Evolutionary conservation across 148 eudicot genomes (phyloP).

Genomic region (Silene latifolia): DNA sequence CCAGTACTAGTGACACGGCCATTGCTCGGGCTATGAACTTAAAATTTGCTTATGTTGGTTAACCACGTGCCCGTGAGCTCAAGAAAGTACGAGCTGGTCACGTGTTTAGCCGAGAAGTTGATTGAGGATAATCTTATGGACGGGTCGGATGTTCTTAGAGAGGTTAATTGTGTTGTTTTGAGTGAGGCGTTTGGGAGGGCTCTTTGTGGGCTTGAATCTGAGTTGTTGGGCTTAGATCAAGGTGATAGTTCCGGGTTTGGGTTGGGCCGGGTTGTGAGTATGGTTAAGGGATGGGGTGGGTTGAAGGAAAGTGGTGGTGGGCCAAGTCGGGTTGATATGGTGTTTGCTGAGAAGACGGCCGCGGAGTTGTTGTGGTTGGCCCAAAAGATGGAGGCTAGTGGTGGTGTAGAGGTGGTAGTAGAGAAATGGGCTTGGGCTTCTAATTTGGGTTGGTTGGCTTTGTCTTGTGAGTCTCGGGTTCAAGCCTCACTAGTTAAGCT

Average conservation of each 20-base stretch:
- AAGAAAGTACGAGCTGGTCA: constrained; percentile 62
- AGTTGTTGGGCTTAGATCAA: constrained; percentile 18
- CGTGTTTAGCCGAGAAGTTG: constrained; percentile 53
- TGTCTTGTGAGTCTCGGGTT: constrained; percentile 57
- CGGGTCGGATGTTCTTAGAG: constrained; percentile 31
- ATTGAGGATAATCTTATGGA: constrained; percentile 57
- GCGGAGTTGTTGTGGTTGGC: constrained; percentile 80
- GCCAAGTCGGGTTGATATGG: not conserved
- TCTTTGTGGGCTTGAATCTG: constrained; percentile 44
- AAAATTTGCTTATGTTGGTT: constrained; percentile 44
- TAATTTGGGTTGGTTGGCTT: constrained; percentile 56
- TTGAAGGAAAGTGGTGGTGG: constrained; percentile 7
- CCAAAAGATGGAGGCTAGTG: constrained; percentile 58
- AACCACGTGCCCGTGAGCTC: constrained; percentile 64
- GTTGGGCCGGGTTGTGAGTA: constrained; percentile 31
- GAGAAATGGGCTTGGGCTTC: constrained; percentile 56
- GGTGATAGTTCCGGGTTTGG: constrained; percentile 3
- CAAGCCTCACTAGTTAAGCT: constrained; percentile 72
- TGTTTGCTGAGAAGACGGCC: constrained; percentile 61
- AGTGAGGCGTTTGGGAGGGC: constrained; percentile 50
- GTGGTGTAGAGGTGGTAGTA: constrained; percentile 54
- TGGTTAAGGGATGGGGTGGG: constrained; percentile 33
- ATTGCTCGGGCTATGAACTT: constrained; percentile 61
- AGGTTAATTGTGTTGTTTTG: constrained; percentile 48
- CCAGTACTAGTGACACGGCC: constrained; percentile 29